These are phyloP conservation scores for Secale cereale DNA, from an alignment of 176 grass and related monocot genomes.

Conservation along the genomic window DNA sequence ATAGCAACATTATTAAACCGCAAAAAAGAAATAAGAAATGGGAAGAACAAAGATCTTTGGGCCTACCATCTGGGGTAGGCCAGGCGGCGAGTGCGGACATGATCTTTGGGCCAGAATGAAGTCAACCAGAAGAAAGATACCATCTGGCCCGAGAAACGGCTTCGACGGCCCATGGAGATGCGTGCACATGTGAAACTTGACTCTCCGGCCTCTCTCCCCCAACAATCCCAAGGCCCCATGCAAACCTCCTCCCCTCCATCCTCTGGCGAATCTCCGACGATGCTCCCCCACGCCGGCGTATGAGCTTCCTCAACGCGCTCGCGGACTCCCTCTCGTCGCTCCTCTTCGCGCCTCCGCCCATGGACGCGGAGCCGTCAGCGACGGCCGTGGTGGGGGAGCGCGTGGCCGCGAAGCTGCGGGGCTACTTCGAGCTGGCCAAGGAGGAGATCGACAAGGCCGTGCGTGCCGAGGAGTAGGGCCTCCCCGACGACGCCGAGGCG, in stretches of 20 bases:
- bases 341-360: not conserved
- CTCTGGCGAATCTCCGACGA: not conserved
- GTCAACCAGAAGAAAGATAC: too few species aligned
- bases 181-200: not conserved
- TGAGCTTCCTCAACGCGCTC: slow-evolving; percentile 61
- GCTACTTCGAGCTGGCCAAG: slow-evolving; percentile 96
- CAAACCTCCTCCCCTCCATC: not conserved
- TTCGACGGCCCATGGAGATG: not conserved
- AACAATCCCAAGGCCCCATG: slow-evolving; percentile 18
- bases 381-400: slow-evolving; percentile 72
- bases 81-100: too few species aligned
- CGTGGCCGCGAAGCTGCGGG: slow-evolving; percentile 81
- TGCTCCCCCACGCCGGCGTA: slow-evolving; percentile 13
- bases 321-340: slow-evolving; percentile 50
- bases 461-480: slow-evolving; percentile 82
- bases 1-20: too few species aligned
- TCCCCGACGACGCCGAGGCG: slow-evolving; percentile 60
- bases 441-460: slow-evolving; percentile 98
- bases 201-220: not conserved
- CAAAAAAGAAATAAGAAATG: too few species aligned
- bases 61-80: too few species aligned
- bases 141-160: too few species aligned
- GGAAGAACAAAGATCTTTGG: too few species aligned
- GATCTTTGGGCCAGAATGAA: too few species aligned
- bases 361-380: slow-evolving; percentile 21